Base-by-base conservation (phyloP, 192 early-diverging fungal species). In the Coemansia sp. region DNA sequence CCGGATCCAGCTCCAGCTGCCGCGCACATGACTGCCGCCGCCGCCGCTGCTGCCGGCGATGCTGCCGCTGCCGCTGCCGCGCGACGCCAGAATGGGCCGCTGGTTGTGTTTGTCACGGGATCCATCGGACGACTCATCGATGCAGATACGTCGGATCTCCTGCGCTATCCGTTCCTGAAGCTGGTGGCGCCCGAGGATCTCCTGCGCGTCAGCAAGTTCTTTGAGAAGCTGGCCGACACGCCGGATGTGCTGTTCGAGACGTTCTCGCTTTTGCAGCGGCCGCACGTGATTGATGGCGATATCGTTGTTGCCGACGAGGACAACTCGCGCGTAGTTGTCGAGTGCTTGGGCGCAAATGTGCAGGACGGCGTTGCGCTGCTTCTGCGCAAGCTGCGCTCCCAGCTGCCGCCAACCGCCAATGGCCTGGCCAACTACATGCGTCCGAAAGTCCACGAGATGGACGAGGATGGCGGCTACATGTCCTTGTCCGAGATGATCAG, bases 111-210 rank as follows among this genome's bases (percentile, higher is more conserved):
- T 71, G 74, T 67, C 15, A 81, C 74, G 4, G 70, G 70, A 4
- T 81, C 79, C 12, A 53, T 81, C 23, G 68, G 67, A 23, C 54
- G 73, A 21, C 63, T 81, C 0, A 64, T 81, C 8, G 79, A 81
- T 19, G 79, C 67, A 6, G 73, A 81, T 50, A 75, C 65, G 7
- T 58, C 70, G 9, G 79, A 81, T n/a, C 43, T 81, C 6, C 64
- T 81, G 61, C 64, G 67, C 57, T 75, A 50, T 38, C 70, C 79
- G 40, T 81, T 81, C 40, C 65, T 81, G 15, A 75, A 72, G 60
- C 73, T 81, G 13, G 73, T 81, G 3, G 70, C 79, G 37, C 79
- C 79, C 12, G 79, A 81, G 37, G 78, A 81, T 54, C 59, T 81
- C 2, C 8, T 81, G n/a, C 70, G 63, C 2, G 70, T 67, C n/a